Percentiles rank a stretch among this genome's conserved stretches.
These are phyloP conservation scores for Magnaporthales sp. DNA, from an alignment of 2,329 filamentous ascomycete genomes.

Conservation along the genomic window DNA sequence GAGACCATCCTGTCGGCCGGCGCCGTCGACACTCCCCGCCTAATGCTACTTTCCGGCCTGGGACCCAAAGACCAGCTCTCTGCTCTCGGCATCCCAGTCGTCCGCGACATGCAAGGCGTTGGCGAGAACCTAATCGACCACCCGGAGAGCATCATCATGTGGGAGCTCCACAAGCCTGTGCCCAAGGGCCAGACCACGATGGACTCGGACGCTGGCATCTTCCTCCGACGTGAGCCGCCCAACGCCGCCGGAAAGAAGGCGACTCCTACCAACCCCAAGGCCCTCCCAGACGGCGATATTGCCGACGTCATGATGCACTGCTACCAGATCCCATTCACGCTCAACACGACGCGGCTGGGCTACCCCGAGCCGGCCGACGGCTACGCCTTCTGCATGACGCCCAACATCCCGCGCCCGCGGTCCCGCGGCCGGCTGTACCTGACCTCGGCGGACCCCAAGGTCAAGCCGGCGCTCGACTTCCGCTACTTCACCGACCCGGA, in stretches of 20 bases:
- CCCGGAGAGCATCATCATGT: constrained; percentile 51
- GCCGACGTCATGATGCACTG: constrained; percentile 95
- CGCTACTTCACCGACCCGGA: constrained; percentile 82
- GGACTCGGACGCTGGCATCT: constrained; percentile 85
- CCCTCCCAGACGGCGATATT: constrained; percentile 57
- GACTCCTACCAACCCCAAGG: constrained; percentile 37
- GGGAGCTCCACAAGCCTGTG: constrained; percentile 72
- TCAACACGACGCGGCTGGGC: constrained; percentile 75
- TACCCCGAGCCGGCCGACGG: constrained; percentile 46
- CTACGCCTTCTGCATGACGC: constrained; percentile 88
- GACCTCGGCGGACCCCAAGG: constrained; percentile 62
- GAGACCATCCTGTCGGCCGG: constrained; percentile 78
- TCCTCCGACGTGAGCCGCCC: constrained; percentile 67
- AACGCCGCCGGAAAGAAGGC: constrained; percentile 56
- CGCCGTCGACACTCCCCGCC: constrained; percentile 70
- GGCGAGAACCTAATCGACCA: constrained; percentile 55
- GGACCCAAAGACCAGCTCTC: constrained; percentile 45
- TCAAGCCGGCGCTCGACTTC: constrained; percentile 81
- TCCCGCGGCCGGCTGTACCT: constrained; percentile 72
- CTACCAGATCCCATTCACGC: constrained; percentile 88
- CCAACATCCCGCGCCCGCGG: constrained; percentile 78
- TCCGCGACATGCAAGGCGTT: constrained; percentile 49
- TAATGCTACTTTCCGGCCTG: constrained; percentile 49
- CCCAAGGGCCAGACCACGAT: constrained; percentile 78
- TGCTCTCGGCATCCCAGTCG: constrained; percentile 43